These are phyloP conservation scores for Thalassiosira mediterranea DNA, from an alignment of 352 stramenopile species.

Conservation along the genomic window DNA sequence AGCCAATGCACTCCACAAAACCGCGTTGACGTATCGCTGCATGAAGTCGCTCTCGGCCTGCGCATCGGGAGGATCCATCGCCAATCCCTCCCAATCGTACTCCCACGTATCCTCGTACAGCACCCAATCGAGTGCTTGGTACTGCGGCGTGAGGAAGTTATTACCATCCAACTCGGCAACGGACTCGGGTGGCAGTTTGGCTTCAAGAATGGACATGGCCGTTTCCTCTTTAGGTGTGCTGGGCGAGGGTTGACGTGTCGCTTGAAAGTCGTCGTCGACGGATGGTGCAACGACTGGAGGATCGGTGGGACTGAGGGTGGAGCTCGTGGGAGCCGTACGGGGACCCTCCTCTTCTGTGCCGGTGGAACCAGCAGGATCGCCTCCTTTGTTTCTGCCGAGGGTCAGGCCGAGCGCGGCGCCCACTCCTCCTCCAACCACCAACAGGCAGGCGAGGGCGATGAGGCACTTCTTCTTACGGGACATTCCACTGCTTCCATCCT, in stretches of 20 bases:
- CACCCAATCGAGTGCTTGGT: conserved; percentile 23
- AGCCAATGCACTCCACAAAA: conserved; percentile 19
- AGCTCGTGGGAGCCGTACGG: conserved; percentile 1
- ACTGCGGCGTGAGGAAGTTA: conserved; percentile 6
- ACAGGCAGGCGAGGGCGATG: neutral
- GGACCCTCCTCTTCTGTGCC: neutral
- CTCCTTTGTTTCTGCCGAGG: conserved; percentile 9
- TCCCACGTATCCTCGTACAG: conserved; percentile 28
- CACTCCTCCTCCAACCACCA: conserved; percentile 7
- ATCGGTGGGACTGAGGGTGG: neutral
- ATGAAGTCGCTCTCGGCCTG: conserved; percentile 32
- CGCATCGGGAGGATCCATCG: conserved; percentile 2
- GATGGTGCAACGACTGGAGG: neutral
- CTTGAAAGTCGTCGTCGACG: neutral
- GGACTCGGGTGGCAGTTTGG: conserved; percentile 13
- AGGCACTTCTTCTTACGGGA: conserved; percentile 8
- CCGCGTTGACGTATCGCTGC: conserved; percentile 31
- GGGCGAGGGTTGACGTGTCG: neutral
- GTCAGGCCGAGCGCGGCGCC: conserved; percentile 17
- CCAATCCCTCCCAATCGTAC: conserved; percentile 41
- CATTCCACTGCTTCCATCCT: neutral
- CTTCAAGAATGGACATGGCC: conserved; percentile 14
- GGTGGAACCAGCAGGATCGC: neutral
- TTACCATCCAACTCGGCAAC: conserved; percentile 16
- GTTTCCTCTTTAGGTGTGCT: conserved; percentile 9